Percentiles rank a stretch among this genome's conserved stretches.
These are phyloP conservation scores for Cutaneotrichosporon spelunceum DNA, from an alignment of 1,284 basidiomycete species.

Conservation along the genomic window DNA sequence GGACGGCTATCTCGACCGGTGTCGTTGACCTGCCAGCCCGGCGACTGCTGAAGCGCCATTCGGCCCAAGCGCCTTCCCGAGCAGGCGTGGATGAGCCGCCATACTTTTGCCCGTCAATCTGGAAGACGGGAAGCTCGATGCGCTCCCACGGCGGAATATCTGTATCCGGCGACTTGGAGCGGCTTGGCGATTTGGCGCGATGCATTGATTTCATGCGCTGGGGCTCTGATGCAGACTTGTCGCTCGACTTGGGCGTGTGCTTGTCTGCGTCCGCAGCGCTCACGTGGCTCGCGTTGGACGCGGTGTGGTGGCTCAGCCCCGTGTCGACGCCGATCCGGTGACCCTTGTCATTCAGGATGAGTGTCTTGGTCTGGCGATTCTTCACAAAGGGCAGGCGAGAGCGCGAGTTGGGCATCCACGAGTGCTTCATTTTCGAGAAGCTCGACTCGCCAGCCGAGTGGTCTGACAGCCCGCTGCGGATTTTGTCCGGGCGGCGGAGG, in stretches of 20 bases:
- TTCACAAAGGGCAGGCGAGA: slow-evolving; percentile 1
- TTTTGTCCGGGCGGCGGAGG: slow-evolving; percentile 51
- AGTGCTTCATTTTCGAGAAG: slow-evolving; percentile 5
- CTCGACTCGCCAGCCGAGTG: slow-evolving; percentile 17
- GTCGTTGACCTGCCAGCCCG: slow-evolving; percentile 30
- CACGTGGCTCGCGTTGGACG: neutral
- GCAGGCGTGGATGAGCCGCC: slow-evolving; percentile 28
- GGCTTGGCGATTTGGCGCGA: neutral
- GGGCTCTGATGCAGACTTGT: neutral
- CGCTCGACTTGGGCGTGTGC: neutral
- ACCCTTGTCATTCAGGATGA: slow-evolving; percentile 10
- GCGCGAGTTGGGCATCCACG: slow-evolving; percentile 17
- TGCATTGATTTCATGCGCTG: neutral
- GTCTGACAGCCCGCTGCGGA: slow-evolving; percentile 40
- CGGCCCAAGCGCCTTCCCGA: slow-evolving; percentile 29
- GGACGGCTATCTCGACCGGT: neutral
- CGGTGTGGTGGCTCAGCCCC: neutral
- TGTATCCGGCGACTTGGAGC: neutral
- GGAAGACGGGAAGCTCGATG: slow-evolving; percentile 48
- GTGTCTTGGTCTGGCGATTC: slow-evolving; percentile 6
- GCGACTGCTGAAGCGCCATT: slow-evolving; percentile 37
- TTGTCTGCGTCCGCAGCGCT: neutral
- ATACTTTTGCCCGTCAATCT: slow-evolving; percentile 48
- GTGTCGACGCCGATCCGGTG: neutral
- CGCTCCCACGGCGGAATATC: slow-evolving; percentile 51